Evolutionary conservation across 306 rosid genomes (phyloP), one percentile per base, ranked within the genome.

Genomic region (Quercus glauca): DNA sequence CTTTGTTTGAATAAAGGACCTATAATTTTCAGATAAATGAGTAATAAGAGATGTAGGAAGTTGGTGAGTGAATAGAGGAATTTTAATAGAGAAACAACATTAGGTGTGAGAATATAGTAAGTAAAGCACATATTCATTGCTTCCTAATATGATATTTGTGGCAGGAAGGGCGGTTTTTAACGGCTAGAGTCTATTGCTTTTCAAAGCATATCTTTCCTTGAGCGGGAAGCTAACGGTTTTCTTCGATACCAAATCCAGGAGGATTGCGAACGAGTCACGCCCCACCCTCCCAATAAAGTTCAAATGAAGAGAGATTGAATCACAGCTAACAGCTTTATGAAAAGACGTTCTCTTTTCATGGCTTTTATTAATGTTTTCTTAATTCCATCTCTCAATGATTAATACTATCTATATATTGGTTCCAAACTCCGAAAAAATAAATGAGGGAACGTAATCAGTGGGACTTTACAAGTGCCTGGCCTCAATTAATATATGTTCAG

Each of bases 91-190:
- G 60, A 45, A 26, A 14, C 15, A 73, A 8, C 2, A 23, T 67
- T 1, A 49, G 19, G 76, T 82, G 53, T 74, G 49, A 70, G 75
- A 60, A 37, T 55, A 58, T 21, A 41, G 45, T 41, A 81, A 84
- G 87, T 63, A 81, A 89, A 79, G 95, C 84, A 88, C 41, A 89
- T 77, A 89, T 90, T 90, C 93, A 61, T 90, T 89, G 73, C 97
- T 90, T 90, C 65, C 5, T 56, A 21, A 53, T 29, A 58, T 52
- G 56, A 49, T 51, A 15, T 73, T 51, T 25, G 67, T 3, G 74
- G 49, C 55, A 21, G 53, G 23, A 69, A 45, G 53, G 43, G 41
- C 49, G 8, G 21, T 21, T 37, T 37, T 17, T 11, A 29, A 69
- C 56, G 5, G 71, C 59, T 11, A 23, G 51, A 26, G 23, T 76